A percentile compares a stretch with the other conserved stretches of the same genome.
These are phyloP conservation scores for Thozetella sp. DNA, from an alignment of 495 filamentous ascomycete genomes.

Conservation along the genomic window DNA sequence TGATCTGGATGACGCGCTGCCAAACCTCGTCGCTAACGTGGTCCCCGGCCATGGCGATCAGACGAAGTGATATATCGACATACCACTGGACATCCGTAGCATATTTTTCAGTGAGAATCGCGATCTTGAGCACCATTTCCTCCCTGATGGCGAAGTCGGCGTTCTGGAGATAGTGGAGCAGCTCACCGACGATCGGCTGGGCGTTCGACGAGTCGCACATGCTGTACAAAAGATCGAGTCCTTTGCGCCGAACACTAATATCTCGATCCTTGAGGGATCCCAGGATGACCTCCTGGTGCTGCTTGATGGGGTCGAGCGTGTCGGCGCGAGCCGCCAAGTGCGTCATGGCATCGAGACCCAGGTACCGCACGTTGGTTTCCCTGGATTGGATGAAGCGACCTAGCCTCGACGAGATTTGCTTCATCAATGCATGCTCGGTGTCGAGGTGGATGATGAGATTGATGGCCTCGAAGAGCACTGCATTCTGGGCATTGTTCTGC, in stretches of 20 bases:
- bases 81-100: conserved; percentile 99
- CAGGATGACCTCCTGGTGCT: conserved; percentile 94
- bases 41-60: conserved; percentile 95
- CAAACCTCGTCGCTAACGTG: conserved; percentile 99
- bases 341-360: conserved; percentile 97
- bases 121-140: conserved; percentile 99
- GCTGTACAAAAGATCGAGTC: conserved; percentile 95
- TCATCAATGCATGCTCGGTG: conserved; percentile 92
- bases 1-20: conserved; percentile 98
- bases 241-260: conserved; percentile 95
- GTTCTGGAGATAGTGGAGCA: conserved; percentile 91
- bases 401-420: conserved; percentile 91
- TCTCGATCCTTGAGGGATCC: conserved; percentile 93
- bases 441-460: conserved; percentile 99
- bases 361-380: conserved; percentile 97
- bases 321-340: conserved; percentile 95
- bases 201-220: conserved; percentile 98
- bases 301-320: conserved; percentile 96
- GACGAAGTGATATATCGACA: conserved; percentile 92
- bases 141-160: conserved; percentile 97
- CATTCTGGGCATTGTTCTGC: conserved; percentile 99
- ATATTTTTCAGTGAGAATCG: conserved; percentile 97
- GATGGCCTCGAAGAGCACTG: conserved; percentile 97
- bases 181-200: conserved; percentile 87
- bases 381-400: conserved; percentile 96